Conservation (phyloP, 2,329 filamentous ascomycete species). For the Lachnum nothofagi region DNA sequence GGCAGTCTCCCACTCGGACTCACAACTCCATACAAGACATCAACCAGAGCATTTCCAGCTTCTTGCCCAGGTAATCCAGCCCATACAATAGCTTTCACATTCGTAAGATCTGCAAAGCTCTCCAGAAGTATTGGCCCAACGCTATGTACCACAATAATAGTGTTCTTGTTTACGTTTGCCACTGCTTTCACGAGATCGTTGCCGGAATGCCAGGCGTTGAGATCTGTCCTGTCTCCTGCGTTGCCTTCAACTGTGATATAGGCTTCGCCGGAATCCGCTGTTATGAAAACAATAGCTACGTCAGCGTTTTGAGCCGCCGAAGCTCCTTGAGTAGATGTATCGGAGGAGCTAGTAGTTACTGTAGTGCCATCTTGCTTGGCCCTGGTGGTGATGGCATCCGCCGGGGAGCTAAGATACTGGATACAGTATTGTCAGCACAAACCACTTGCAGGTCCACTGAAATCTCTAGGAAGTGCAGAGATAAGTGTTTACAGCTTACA, state of each 20-base stretch:
- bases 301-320: slow-evolving; percentile 38
- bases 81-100: slow-evolving; percentile 58
- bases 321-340: slow-evolving; percentile 35
- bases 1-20: slow-evolving; percentile 42
- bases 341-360: slow-evolving; percentile 51
- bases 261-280: slow-evolving; percentile 67
- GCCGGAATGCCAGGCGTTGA: slow-evolving; percentile 58
- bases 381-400: slow-evolving; percentile 58
- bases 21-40: slow-evolving; percentile 55
- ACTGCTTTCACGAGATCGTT: slow-evolving; percentile 49
- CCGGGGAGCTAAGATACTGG: slow-evolving; percentile 56
- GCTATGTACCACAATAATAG: slow-evolving; percentile 60
- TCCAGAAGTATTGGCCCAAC: slow-evolving; percentile 56
- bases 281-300: slow-evolving; percentile 64
- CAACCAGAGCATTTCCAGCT: slow-evolving; percentile 54
- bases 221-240: slow-evolving; percentile 55
- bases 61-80: slow-evolving; percentile 58
- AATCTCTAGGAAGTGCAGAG: no score
- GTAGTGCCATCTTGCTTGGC: slow-evolving; percentile 48
- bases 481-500: no score
- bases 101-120: slow-evolving; percentile 54
- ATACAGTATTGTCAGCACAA: neutral
- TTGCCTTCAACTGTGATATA: slow-evolving; percentile 38
- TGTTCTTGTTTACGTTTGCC: slow-evolving; percentile 54
- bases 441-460: neutral